Base-by-base conservation (phyloP, 23 red algal species). In the Gracilaria domingensis region DNA sequence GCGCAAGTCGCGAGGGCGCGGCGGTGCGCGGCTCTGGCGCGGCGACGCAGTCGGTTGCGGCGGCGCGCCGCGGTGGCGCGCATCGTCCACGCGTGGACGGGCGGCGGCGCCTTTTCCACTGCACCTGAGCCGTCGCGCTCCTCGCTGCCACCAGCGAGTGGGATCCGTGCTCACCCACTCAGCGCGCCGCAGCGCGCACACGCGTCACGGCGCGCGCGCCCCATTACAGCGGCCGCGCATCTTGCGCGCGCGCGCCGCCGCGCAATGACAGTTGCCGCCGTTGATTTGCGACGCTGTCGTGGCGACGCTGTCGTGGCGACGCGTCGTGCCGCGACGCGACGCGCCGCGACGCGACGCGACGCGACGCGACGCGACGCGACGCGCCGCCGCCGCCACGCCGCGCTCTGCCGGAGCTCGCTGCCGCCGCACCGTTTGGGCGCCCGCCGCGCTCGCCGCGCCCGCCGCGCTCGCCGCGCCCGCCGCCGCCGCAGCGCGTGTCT, bases 91-190 rank as follows among this genome's bases (percentile, higher is more conserved):
- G 72, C 72, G 72, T 77, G 72, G 40, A 77, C 42, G 25, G 23
- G n/a, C 7, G 72, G n/a, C 7, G 72, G 12, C 18, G 39, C 39
- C 26, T 28, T 33, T 50, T 25, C 24, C 38, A 37, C 39, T 30
- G 72, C 72, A 51, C 42, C 40, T 77, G 34, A 37, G n/a, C 13
- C 12, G 42, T 42, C 12, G 42, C 72, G 20, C 21, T 50, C 72
- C 35, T 77, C 72, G 72, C 72, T 77, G 72, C 72, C 72, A 77
- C 72, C 38, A 77, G 34, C 72, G 30, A 50, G 39, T 30, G 72
- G 32, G 72, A 8, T 5, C 40, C 21, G 38, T 18, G 26, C 12
- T 30, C 30, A 35, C 45, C 72, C 72, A 77, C 72, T 49, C 3
- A 77, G 39, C 72, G 72, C 45, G 72, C 40, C 1, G 16, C 72